Evolutionary conservation across 1,284 basidiomycete species (phyloP).

Genomic region (Flammula alnicola): DNA sequence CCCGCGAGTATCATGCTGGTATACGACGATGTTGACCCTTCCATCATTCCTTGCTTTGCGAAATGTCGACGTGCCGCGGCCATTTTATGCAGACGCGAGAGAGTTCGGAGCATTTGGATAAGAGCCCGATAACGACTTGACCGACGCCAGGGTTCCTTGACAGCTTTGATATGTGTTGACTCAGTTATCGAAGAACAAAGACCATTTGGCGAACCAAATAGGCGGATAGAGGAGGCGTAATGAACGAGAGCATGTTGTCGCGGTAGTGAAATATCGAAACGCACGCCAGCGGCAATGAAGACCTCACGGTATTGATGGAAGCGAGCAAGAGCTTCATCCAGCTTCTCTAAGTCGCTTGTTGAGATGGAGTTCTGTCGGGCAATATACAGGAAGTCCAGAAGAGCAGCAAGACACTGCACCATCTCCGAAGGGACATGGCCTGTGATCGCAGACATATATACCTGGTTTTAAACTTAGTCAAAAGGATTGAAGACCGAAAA

Average conservation of each 20-base stretch:
- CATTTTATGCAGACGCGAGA: conserved; percentile 27
- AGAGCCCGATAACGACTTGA: conserved; percentile 34
- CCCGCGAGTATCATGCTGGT: too few relatives aligned
- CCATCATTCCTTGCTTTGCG: not conserved
- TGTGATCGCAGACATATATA: conserved; percentile 31
- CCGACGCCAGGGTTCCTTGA: conserved; percentile 38
- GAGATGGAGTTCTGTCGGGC: conserved; percentile 29
- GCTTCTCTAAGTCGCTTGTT: conserved; percentile 21
- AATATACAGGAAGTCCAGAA: conserved; percentile 34
- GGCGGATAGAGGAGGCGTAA: conserved; percentile 27
- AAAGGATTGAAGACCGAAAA: not conserved
- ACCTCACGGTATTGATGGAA: conserved; percentile 38
- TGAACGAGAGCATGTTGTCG: conserved; percentile 33
- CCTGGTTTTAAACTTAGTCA: conserved; percentile 15
- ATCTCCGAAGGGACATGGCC: conserved; percentile 31
- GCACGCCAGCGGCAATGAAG: conserved; percentile 32
- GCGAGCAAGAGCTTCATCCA: conserved; percentile 27
- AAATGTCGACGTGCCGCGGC: conserved; percentile 8
- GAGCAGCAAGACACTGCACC: conserved; percentile 24
- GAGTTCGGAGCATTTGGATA: conserved; percentile 33
- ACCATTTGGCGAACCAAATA: conserved; percentile 35
- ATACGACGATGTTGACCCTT: not conserved
- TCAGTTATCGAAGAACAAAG: conserved; percentile 35
- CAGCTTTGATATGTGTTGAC: conserved; percentile 34
- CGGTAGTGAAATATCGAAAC: conserved; percentile 26